Conservation (phyloP, 257 asterid genomes). For the Nicotiana knightiana region DNA sequence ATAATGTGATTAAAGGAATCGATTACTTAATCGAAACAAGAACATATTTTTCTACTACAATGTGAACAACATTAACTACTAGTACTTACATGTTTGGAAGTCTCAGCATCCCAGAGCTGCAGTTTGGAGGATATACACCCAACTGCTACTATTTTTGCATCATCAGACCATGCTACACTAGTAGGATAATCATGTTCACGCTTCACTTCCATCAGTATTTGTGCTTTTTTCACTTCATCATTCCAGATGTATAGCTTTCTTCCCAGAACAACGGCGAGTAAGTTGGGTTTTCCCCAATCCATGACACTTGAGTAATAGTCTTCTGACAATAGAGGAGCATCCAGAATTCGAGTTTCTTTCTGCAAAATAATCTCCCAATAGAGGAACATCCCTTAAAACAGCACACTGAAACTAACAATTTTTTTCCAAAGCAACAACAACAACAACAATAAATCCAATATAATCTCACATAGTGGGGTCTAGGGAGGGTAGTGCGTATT, state of each 20-base stretch:
- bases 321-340: slow-evolving; percentile 44
- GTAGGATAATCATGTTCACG: slow-evolving; percentile 35
- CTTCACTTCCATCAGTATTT: slow-evolving; percentile 19
- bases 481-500: no score
- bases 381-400: no score
- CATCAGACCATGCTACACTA: slow-evolving; percentile 71
- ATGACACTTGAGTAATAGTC: slow-evolving; percentile 59
- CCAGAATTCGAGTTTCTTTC: slow-evolving; percentile 39
- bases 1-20: neutral
- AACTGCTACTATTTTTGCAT: slow-evolving; percentile 42
- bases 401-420: no score
- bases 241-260: slow-evolving; percentile 42
- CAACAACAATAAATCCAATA: no score
- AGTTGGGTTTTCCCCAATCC: slow-evolving; percentile 73
- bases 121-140: slow-evolving; percentile 42
- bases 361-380: slow-evolving; percentile 23
- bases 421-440: no score
- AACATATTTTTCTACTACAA: neutral
- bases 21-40: neutral
- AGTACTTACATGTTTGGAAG: slow-evolving; percentile 46
- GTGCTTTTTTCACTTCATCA: slow-evolving; percentile 19
- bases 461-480: no score
- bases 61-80: neutral
- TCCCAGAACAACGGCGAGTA: slow-evolving; percentile 59
- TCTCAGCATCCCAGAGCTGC: slow-evolving; percentile 55